A percentile compares a stretch with the other conserved stretches of the same genome.
These are phyloP conservation scores for Gynochthodes officinalis DNA, from an alignment of 257 asterid species.

Conservation along the genomic window DNA sequence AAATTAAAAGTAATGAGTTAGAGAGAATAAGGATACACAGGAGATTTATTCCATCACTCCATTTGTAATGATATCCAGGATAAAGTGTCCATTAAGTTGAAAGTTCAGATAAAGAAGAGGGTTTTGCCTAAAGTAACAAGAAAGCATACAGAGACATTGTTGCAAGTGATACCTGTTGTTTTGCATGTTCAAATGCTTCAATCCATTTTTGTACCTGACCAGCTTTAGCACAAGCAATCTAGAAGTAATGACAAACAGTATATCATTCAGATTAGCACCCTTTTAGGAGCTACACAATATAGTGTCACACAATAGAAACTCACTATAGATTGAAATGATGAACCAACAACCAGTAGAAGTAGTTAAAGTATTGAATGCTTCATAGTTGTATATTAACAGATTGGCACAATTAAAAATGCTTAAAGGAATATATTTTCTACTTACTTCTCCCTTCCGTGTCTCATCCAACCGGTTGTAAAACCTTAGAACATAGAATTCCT, in stretches of 20 bases:
- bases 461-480: constrained; percentile 93
- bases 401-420: neutral
- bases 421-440: constrained; percentile 29
- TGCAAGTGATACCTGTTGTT: constrained; percentile 66
- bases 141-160: neutral
- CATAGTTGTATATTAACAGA: neutral
- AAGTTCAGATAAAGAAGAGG: neutral
- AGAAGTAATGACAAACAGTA: constrained; percentile 35
- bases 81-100: neutral
- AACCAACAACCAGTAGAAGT: constrained; percentile 1
- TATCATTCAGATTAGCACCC: constrained; percentile 9
- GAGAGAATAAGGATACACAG: constrained; percentile 14
- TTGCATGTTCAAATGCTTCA: constrained; percentile 98
- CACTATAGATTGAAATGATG: neutral
- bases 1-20: constrained; percentile 24
- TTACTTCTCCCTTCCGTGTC: constrained; percentile 90
- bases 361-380: neutral
- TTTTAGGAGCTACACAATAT: neutral
- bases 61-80: too few relatives aligned
- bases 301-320: neutral
- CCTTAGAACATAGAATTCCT: constrained; percentile 81
- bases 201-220: constrained; percentile 87
- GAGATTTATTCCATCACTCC: neutral
- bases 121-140: neutral
- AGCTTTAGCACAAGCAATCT: constrained; percentile 90